Percentiles rank a stretch among this genome's conserved stretches.
Conservation (phyloP, 352 stramenopile species). For the Globisporangium lucens region DNA sequence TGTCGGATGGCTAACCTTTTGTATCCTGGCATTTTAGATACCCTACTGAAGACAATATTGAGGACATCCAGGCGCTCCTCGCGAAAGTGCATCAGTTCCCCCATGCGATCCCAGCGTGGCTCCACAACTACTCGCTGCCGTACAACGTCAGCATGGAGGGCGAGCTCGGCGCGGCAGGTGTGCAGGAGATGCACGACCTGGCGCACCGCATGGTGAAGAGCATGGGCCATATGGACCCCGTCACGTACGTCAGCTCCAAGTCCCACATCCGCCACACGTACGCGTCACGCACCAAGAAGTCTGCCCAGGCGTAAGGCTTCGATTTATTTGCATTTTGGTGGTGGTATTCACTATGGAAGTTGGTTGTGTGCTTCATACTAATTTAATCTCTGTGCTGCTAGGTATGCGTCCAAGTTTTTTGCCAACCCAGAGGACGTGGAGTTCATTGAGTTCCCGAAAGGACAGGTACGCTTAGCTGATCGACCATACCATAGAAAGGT, state of each 20-base stretch:
- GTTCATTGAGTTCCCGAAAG: conserved; percentile 42
- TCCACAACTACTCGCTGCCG: conserved; percentile 58
- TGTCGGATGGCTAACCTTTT: background rate
- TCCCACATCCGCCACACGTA: conserved; percentile 56
- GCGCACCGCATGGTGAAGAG: conserved; percentile 23
- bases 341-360: background rate
- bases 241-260: conserved; percentile 31
- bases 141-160: conserved; percentile 61
- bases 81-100: conserved; percentile 36
- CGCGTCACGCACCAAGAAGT: conserved; percentile 50
- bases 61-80: conserved; percentile 46
- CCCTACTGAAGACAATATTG: conserved; percentile 48
- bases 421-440: conserved; percentile 43
- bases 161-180: conserved; percentile 33
- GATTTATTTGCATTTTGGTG: background rate
- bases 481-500: no score
- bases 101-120: conserved; percentile 41
- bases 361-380: background rate
- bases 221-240: conserved; percentile 20
- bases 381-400: conserved; percentile 12
- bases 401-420: conserved; percentile 63
- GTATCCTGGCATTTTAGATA: conserved; percentile 26
- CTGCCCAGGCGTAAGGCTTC: conserved; percentile 40
- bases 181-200: conserved; percentile 37
- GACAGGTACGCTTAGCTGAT: conserved; percentile 1